Evolutionary conservation across 768 basidiomycete species (phyloP).

Genomic region (Tulasnella sp.): DNA sequence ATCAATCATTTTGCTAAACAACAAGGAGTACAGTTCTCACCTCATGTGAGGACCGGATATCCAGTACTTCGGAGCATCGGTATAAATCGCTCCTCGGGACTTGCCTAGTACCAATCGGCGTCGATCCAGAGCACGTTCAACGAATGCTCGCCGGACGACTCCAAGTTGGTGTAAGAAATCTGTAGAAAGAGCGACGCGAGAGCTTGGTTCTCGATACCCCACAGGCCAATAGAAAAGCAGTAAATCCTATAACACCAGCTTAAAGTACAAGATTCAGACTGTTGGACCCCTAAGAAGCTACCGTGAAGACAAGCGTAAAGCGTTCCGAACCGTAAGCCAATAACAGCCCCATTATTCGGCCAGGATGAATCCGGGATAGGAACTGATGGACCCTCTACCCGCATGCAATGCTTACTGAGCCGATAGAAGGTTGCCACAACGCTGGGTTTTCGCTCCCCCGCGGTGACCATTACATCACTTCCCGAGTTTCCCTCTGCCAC

Average conservation of each 20-base stretch:
- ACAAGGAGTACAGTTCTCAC: background rate
- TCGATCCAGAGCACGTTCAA: conserved; percentile 4
- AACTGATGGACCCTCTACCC: background rate
- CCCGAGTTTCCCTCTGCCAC: background rate
- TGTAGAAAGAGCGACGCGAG: background rate
- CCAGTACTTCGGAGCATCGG: background rate
- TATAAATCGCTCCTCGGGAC: background rate
- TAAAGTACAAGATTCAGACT: background rate
- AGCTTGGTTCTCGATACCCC: background rate
- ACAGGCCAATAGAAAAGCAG: too few relatives aligned
- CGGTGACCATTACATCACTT: conserved; percentile 18
- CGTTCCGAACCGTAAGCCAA: conserved; percentile 12
- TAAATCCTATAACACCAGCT: background rate
- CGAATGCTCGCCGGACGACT: background rate
- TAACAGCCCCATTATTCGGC: background rate
- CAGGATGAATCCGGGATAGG: background rate
- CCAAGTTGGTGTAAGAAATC: background rate
- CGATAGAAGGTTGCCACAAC: conserved; percentile 7
- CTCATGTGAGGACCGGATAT: background rate
- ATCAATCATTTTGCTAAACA: background rate
- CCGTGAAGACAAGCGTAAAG: background rate
- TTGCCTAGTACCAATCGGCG: conserved; percentile 6
- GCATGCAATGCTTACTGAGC: background rate
- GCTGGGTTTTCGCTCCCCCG: background rate
- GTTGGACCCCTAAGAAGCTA: conserved; percentile 1